Conservation (phyloP, 1,284 basidiomycete species). For the Ustilago bromivora region DNA sequence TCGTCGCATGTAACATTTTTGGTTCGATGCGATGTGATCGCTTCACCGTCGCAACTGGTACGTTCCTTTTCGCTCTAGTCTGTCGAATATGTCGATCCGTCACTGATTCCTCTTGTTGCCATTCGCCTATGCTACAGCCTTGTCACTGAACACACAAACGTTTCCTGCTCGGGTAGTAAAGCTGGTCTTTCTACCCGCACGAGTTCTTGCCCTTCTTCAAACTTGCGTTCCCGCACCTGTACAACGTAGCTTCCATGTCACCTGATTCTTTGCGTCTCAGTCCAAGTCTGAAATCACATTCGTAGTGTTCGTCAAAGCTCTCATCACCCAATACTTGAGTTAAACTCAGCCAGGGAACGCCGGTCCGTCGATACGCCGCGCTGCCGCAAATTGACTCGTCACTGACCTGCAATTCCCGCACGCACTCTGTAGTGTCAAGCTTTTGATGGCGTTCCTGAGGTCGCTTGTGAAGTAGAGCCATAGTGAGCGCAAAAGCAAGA, state of each 20-base stretch:
- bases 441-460: not conserved
- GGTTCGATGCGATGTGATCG: not conserved
- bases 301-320: not conserved
- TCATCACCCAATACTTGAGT: not conserved
- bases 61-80: not conserved
- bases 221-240: not conserved
- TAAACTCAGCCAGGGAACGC: not conserved
- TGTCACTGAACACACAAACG: not conserved
- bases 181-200: no score
- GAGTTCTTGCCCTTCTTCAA: not conserved
- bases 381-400: not conserved
- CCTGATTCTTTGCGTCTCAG: not conserved
- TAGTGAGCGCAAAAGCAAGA: no score
- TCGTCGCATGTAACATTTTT: conserved; percentile 1
- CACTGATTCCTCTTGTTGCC: not conserved
- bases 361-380: conserved; percentile 5
- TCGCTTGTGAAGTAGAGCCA: no score
- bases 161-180: no score
- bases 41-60: not conserved
- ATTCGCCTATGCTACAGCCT: not conserved
- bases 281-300: not conserved
- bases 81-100: not conserved
- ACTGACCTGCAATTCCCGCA: not conserved
- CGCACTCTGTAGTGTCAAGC: not conserved
- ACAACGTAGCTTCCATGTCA: not conserved